Evolutionary conservation across 352 stramenopile species (phyloP).

Genomic region (Globisporangium cederbergense): DNA sequence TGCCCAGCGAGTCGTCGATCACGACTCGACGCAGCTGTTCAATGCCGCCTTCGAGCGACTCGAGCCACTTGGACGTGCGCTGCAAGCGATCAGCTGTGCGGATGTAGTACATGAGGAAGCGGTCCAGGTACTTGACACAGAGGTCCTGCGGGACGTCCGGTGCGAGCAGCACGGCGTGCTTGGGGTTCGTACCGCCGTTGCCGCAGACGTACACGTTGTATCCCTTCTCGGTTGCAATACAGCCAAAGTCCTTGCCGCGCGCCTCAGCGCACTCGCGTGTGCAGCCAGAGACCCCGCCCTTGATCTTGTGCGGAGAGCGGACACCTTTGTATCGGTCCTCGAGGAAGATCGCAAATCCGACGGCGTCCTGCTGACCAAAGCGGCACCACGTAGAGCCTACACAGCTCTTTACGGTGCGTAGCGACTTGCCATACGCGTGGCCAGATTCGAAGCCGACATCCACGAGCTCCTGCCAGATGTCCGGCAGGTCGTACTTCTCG

Average conservation of each 20-base stretch:
- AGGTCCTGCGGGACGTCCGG: constrained; percentile 50
- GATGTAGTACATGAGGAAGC: constrained; percentile 92
- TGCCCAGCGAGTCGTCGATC: constrained; percentile 89
- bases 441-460: constrained; percentile 89
- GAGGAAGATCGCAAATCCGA: constrained; percentile 88
- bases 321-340: constrained; percentile 93
- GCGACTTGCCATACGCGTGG: constrained; percentile 91
- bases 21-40: constrained; percentile 59
- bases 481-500: constrained; percentile 87
- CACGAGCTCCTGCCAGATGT: constrained; percentile 91
- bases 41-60: constrained; percentile 70
- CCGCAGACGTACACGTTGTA: constrained; percentile 92
- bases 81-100: constrained; percentile 68
- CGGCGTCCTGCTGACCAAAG: constrained; percentile 88
- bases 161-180: constrained; percentile 67
- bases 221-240: constrained; percentile 90
- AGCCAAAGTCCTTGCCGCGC: constrained; percentile 91
- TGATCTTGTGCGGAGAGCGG: constrained; percentile 92
- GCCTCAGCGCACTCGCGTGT: constrained; percentile 91
- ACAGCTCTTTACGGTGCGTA: constrained; percentile 92
- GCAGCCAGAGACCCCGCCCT: constrained; percentile 88
- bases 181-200: constrained; percentile 84
- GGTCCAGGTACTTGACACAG: constrained; percentile 85
- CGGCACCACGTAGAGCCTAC: constrained; percentile 92
- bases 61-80: constrained; percentile 88